These are phyloP conservation scores for Plicaturopsis crispa DNA, from an alignment of 768 basidiomycete genomes.

Conservation along the genomic window DNA sequence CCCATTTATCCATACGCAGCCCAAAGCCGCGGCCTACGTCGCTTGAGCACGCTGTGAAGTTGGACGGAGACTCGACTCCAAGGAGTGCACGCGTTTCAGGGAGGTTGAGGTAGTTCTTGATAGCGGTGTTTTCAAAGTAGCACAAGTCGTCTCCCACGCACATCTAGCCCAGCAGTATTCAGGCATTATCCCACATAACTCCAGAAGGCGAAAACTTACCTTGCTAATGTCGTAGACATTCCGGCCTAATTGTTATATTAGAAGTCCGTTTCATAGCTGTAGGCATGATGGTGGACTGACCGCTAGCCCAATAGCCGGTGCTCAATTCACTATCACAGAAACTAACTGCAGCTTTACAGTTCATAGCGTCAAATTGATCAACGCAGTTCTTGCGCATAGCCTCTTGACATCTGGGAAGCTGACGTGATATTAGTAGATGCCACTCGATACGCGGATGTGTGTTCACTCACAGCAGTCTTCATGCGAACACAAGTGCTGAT, in stretches of 20 bases:
- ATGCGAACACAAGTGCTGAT: constrained; percentile 45
- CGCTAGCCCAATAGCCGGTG: constrained; percentile 27
- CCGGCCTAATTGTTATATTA: constrained; percentile 20
- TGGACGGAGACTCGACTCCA: constrained; percentile 36
- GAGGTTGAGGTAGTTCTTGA: constrained; percentile 38
- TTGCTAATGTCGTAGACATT: constrained; percentile 59
- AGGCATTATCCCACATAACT: neutral
- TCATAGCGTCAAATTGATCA: constrained; percentile 56
- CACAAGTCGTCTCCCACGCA: constrained; percentile 23
- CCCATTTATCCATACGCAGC: constrained; percentile 54
- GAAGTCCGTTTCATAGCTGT: no score
- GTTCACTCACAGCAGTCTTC: constrained; percentile 43
- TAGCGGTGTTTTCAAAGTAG: constrained; percentile 29
- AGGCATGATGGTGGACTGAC: no score
- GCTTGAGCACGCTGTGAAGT: constrained; percentile 51
- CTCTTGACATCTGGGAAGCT: constrained; percentile 65
- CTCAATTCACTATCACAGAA: constrained; percentile 60
- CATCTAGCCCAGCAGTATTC: constrained; percentile 12
- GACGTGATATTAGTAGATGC: neutral
- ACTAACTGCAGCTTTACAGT: constrained; percentile 55
- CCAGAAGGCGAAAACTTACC: constrained; percentile 14
- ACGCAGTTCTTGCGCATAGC: constrained; percentile 53
- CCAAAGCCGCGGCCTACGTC: constrained; percentile 44
- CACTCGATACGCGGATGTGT: constrained; percentile 1
- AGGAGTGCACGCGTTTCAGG: constrained; percentile 34